Evolutionary conservation across 345 rosid species (phyloP).

Genomic region (Excoecaria cochinchinensis): DNA sequence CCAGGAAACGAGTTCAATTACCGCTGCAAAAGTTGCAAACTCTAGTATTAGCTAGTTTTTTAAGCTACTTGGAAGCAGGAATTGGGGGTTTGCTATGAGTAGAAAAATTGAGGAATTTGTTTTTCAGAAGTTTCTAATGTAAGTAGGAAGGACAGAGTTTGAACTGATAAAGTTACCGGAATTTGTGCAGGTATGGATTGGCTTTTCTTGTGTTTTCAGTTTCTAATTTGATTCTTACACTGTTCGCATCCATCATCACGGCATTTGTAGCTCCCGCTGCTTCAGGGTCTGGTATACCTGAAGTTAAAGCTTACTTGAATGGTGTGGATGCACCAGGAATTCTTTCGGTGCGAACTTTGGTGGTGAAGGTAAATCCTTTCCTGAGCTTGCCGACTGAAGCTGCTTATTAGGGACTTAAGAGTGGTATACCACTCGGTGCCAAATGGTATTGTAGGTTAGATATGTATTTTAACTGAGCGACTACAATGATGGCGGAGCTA

Average conservation of each 20-base stretch:
- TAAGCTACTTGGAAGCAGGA: background rate
- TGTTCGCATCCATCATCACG: conserved; percentile 65
- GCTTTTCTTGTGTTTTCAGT: conserved; percentile 66
- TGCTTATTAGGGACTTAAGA: no score
- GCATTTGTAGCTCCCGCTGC: conserved; percentile 77
- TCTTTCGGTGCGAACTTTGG: conserved; percentile 61
- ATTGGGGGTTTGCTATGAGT: background rate
- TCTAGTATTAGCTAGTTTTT: background rate
- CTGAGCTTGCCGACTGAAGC: background rate
- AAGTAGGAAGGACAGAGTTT: background rate
- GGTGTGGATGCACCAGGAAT: conserved; percentile 94
- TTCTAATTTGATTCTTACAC: conserved; percentile 68
- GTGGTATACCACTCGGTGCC: background rate
- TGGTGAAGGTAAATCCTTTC: conserved; percentile 54
- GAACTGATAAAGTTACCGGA: background rate
- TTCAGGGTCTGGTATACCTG: conserved; percentile 95
- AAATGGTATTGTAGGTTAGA: background rate
- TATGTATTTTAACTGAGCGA: background rate
- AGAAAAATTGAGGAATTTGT: background rate
- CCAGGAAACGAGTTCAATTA: background rate
- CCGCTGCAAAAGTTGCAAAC: background rate
- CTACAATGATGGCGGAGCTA: background rate
- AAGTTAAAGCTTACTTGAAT: conserved; percentile 90
- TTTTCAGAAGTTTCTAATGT: background rate
- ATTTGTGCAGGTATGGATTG: conserved; percentile 50